Conservation (phyloP, 2,329 filamentous ascomycete species). For the Aspergillus quadrilineatus region DNA sequence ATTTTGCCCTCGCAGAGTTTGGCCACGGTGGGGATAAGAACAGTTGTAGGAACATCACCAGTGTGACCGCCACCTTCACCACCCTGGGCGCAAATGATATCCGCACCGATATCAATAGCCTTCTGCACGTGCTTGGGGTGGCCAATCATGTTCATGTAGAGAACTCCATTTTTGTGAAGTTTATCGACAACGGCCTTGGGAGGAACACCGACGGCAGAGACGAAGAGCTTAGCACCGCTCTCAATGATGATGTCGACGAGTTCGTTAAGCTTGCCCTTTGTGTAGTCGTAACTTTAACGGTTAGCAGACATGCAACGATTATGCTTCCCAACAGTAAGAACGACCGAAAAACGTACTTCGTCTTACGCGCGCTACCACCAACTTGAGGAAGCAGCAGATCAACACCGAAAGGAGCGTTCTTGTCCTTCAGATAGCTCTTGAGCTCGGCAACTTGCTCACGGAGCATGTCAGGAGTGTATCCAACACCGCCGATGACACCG, state of each 20-base stretch:
- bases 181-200: conserved; percentile 85
- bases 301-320: conserved; percentile 11
- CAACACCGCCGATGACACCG: conserved; percentile 86
- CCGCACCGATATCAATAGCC: conserved; percentile 84
- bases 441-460: conserved; percentile 91
- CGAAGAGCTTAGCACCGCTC: conserved; percentile 86
- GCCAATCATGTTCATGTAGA: conserved; percentile 99
- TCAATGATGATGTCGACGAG: conserved; percentile 91
- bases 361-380: conserved; percentile 90
- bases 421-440: conserved; percentile 54
- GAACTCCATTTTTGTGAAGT: conserved; percentile 80
- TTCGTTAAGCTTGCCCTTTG: conserved; percentile 94
- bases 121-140: conserved; percentile 99
- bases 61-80: conserved; percentile 97
- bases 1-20: conserved; percentile 76
- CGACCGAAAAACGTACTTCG: conserved; percentile 62
- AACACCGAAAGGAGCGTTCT: conserved; percentile 26
- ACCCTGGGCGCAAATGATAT: conserved; percentile 98
- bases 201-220: conserved; percentile 92
- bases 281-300: conserved; percentile 86
- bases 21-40: conserved; percentile 91
- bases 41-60: conserved; percentile 84
- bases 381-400: conserved; percentile 82
- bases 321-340: background rate
- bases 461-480: conserved; percentile 97